phyloP scores from a whole-genome alignment of 306 rosid genomes.

The Rosa multiflora region DNA sequence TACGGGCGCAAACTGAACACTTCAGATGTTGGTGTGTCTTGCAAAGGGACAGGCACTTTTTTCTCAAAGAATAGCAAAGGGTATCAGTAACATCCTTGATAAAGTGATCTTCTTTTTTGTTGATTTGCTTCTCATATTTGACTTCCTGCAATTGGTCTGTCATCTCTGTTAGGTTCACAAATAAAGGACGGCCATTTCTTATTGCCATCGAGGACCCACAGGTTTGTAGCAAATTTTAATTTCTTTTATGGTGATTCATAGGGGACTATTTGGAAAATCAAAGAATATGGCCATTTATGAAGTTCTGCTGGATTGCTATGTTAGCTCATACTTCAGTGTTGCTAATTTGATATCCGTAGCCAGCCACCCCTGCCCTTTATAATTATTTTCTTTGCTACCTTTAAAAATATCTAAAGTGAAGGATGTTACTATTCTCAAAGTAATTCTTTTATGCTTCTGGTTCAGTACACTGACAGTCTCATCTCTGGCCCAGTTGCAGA shows the following conservation, averaged over 20 bases:
- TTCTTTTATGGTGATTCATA: background rate
- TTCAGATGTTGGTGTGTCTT: constrained; percentile 90
- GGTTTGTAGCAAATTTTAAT: constrained; percentile 44
- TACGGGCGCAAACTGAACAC: constrained; percentile 93
- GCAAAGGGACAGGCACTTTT: constrained; percentile 73
- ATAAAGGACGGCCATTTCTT: constrained; percentile 54
- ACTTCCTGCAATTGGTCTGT: constrained; percentile 11
- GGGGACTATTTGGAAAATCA: background rate
- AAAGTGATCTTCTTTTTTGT: background rate
- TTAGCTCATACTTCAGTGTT: background rate
- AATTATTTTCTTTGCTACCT: background rate
- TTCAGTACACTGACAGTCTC: background rate
- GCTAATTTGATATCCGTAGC: background rate
- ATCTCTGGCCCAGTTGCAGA: background rate
- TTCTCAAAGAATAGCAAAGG: constrained; percentile 70
- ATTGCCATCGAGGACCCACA: constrained; percentile 98
- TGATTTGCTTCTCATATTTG: background rate
- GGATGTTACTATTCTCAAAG: background rate
- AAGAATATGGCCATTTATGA: background rate
- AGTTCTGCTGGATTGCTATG: background rate
- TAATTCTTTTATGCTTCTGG: background rate
- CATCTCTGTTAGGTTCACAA: constrained; percentile 51
- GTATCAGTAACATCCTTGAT: constrained; percentile 36
- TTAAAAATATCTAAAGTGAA: background rate
- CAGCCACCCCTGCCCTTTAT: too few relatives aligned